Base-by-base conservation (phyloP, 2,329 filamentous ascomycete genomes). In the Cladosporium sp. region DNA sequence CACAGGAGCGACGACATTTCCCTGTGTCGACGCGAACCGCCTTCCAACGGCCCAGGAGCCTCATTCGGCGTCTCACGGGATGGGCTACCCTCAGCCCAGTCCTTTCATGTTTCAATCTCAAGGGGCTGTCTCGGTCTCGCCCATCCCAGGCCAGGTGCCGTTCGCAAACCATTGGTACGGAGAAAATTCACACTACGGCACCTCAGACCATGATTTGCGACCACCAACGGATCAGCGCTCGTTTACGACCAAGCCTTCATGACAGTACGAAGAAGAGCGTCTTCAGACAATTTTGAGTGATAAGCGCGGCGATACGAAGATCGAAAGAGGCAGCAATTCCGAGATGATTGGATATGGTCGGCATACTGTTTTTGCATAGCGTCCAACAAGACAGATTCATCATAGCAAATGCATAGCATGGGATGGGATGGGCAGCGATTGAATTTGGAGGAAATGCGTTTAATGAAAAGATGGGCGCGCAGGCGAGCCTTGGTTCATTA, bases 51-150 rank as follows among this genome's bases (percentile, higher is more conserved):
- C 27, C 13, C 18, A 36, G 3, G 39, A 19, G 3, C 37, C 40
- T 13, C 18, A 40, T 19, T 17, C 45, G 4, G 47, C 20, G 11
- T 30, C 40, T 4, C 20, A 36, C 37, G 39, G 39, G 6, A 43
- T 40, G 32, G 4, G 22, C 8, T 51, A 30, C 24, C 32, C 34
- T 32, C 27, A 38, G 19, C 22, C 42, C 5, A 30, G n/a, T 17
- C 48, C 48, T 5, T 51, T 43, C 34, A 51, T 51, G 48, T 51
- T 51, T 19, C 48, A 51, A 29, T 22, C 17, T 3, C 41, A 43
- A 18, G 40, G 41, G 12, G 19, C 32, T 12, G 41, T 39, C 13
- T 39, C 42, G 7, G 48, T 17, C 6, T 51, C 48, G 8, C 48
- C 48, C 24, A n/a, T 44, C 4, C 42, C 41, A 7, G 29, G 18